These are phyloP conservation scores for Elaphomyces granulatus DNA, from an alignment of 495 filamentous ascomycete genomes.

Conservation along the genomic window DNA sequence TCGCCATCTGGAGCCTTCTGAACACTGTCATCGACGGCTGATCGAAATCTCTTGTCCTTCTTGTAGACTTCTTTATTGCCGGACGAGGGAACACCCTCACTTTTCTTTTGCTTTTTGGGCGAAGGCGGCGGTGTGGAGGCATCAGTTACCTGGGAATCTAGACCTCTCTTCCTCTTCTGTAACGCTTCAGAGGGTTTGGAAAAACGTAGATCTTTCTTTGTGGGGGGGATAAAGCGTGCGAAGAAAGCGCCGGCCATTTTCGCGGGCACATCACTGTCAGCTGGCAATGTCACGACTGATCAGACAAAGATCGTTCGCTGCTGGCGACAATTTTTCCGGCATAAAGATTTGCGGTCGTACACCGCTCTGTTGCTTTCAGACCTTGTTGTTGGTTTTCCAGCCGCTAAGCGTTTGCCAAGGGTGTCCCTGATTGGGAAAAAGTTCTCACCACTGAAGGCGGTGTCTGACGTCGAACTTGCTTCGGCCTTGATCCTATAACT, in stretches of 20 bases:
- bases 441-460: too few species aligned
- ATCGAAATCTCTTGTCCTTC: slow-evolving; percentile 14
- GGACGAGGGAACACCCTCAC: slow-evolving; percentile 9
- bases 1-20: slow-evolving; percentile 14
- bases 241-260: slow-evolving; percentile 19
- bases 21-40: slow-evolving; percentile 8
- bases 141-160: slow-evolving; percentile 15
- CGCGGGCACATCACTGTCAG: neutral
- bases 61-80: slow-evolving; percentile 11
- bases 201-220: slow-evolving; percentile 11
- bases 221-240: slow-evolving; percentile 5
- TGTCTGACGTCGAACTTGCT: too few species aligned
- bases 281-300: too few species aligned
- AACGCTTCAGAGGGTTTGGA: slow-evolving; percentile 15
- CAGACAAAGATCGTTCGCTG: too few species aligned
- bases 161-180: slow-evolving; percentile 28
- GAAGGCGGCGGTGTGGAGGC: slow-evolving; percentile 19
- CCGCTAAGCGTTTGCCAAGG: too few species aligned
- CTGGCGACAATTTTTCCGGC: too few species aligned
- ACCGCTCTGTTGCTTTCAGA: too few species aligned
- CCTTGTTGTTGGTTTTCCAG: too few species aligned
- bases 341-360: too few species aligned
- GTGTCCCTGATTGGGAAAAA: too few species aligned
- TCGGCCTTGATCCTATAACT: too few species aligned
- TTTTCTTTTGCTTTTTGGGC: slow-evolving; percentile 27